Evolutionary conservation across 441 rosid genomes (phyloP), one percentile per base, ranked within the genome.

Genomic region (Syzygium malaccense): DNA sequence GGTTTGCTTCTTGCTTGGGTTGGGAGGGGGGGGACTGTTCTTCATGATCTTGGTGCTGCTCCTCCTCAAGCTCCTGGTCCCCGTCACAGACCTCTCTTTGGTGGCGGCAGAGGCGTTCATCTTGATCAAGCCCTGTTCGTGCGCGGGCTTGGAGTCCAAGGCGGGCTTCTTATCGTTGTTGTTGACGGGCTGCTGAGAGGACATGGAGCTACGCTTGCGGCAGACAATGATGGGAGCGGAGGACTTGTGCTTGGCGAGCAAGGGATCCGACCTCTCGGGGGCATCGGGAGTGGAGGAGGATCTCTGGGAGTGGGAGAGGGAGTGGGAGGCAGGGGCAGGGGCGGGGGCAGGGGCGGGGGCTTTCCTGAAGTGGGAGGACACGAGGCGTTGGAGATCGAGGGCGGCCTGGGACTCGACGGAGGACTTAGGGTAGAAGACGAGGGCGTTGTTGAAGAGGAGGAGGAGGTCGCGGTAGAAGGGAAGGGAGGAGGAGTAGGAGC

Each of bases 61-160:
- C 90, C 95, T 95, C 90, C 95, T 93, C 23, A 95, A 90, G 92
- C 94, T 94, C 91, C 98, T 93, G 6, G 91, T 90, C 62, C 95
- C 95, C 3, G 94, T 92, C 55, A 91, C 89, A 57, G 91, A 87
- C 88, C 93, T 93, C 89, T 95, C 96, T 88, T 92, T 91, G 15
- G 49, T 85, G 87, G 91, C 62, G 87, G 80, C 80, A 68, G 91
- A 54, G 88, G 80, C 15, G 68, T 90, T 92, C 83, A 89, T 56
- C 88, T 92, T 89, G 18, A 89, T 55, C 15, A 88, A 88, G 87
- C 86, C 88, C 89, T 89, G 91, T 25, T 88, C 91, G 45, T 80
- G 86, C 12, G 85, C 58, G 55, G 87, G 60, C 53, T 88, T 91
- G 60, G 86, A 57, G 53, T 88, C 92, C 15, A 71, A 89, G 80